Percentiles rank a stretch among this genome's conserved stretches.
Evolutionary conservation across 768 basidiomycete species (phyloP).

Genomic region (Grammothele lineata): DNA sequence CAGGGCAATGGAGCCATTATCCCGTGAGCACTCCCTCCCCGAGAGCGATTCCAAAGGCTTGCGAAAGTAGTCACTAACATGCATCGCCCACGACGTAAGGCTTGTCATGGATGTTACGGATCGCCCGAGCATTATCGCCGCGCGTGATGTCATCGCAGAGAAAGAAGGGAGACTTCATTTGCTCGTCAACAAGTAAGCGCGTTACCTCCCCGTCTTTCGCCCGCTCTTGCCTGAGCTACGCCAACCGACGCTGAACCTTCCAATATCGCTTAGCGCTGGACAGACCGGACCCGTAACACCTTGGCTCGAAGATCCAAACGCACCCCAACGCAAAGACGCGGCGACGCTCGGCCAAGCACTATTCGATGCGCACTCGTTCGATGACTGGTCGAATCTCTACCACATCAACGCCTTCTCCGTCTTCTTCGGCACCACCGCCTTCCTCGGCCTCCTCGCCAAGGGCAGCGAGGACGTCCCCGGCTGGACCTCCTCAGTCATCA

Average conservation of each 20-base stretch:
- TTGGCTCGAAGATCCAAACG: constrained; percentile 53
- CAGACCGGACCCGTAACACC: constrained; percentile 60
- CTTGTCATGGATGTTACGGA: constrained; percentile 69
- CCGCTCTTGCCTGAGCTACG: neutral
- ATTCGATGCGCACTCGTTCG: constrained; percentile 63
- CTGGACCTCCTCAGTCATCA: constrained; percentile 66
- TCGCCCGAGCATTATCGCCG: constrained; percentile 59
- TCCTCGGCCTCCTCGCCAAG: constrained; percentile 69
- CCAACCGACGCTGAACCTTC: neutral
- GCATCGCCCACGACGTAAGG: constrained; percentile 27
- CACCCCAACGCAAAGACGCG: constrained; percentile 57
- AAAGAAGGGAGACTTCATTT: constrained; percentile 72
- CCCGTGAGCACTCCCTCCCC: constrained; percentile 40
- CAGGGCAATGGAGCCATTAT: constrained; percentile 44
- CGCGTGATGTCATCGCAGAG: constrained; percentile 48
- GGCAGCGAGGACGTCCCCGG: constrained; percentile 56
- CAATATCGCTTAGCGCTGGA: constrained; percentile 51
- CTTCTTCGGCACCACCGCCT: constrained; percentile 74
- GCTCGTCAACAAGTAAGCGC: constrained; percentile 73
- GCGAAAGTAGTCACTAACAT: neutral
- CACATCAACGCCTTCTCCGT: constrained; percentile 70
- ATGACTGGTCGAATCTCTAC: constrained; percentile 60
- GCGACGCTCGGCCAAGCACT: constrained; percentile 65
- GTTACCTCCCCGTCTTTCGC: too few relatives aligned
- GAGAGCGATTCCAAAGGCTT: neutral